Conservation (phyloP, 805 yeast genomes). For the Saccharomycopsis malanga region DNA sequence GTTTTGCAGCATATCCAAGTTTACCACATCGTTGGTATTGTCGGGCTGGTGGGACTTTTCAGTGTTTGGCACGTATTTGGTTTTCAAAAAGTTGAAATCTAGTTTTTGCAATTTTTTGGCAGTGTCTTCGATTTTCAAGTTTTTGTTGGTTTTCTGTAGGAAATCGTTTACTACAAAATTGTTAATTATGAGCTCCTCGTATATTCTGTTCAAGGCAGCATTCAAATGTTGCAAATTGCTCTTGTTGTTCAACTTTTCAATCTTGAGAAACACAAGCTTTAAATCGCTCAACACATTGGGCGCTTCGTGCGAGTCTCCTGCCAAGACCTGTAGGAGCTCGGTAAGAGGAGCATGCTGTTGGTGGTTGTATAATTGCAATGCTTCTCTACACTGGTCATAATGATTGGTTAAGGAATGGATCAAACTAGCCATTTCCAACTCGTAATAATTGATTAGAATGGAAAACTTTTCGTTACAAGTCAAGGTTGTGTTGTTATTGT, state of each 20-base stretch:
- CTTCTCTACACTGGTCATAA: slow-evolving; percentile 21
- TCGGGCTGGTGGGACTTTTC: too few species aligned
- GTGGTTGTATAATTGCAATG: slow-evolving; percentile 1
- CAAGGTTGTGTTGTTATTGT: slow-evolving; percentile 9
- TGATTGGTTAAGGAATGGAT: slow-evolving; percentile 19
- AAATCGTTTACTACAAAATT: slow-evolving; percentile 21
- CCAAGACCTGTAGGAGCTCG: slow-evolving; percentile 14
- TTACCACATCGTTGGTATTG: slow-evolving; percentile 1
- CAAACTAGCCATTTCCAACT: slow-evolving; percentile 20
- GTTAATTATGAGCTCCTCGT: slow-evolving; percentile 19
- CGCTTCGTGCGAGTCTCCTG: slow-evolving; percentile 18
- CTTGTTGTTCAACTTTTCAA: slow-evolving; percentile 10
- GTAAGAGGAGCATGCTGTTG: slow-evolving; percentile 4
- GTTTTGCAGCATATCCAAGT: slow-evolving; percentile 13
- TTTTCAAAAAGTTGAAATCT: slow-evolving; percentile 18
- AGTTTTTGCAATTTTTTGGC: slow-evolving; percentile 10
- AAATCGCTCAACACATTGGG: slow-evolving; percentile 19
- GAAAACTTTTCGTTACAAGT: slow-evolving; percentile 19
- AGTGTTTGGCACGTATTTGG: neutral
- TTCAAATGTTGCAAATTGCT: slow-evolving; percentile 10
- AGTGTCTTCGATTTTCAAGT: slow-evolving; percentile 18
- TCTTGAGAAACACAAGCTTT: slow-evolving; percentile 11
- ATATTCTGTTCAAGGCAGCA: slow-evolving; percentile 11
- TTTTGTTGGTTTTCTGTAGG: slow-evolving; percentile 16
- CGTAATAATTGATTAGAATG: slow-evolving; percentile 18